These are phyloP conservation scores for Neurospora sp. DNA, from an alignment of 495 filamentous ascomycete genomes.

Conservation along the genomic window DNA sequence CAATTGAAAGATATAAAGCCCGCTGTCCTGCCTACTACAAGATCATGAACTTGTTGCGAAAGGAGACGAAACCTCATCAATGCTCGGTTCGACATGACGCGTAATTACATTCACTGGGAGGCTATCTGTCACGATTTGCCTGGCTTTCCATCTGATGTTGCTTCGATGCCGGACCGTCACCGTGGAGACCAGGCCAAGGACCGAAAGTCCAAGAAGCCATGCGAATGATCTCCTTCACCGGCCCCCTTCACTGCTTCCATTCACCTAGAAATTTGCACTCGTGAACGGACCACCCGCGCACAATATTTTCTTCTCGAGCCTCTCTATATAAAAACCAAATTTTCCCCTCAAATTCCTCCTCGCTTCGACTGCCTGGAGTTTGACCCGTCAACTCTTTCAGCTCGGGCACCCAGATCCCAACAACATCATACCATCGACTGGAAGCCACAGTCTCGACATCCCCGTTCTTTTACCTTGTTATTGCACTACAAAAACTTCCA, in stretches of 20 bases:
- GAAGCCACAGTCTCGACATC: not conserved
- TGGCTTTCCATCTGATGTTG: not conserved
- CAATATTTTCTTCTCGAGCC: not conserved
- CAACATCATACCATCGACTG: not conserved
- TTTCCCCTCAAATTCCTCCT: not conserved
- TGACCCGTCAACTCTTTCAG: not conserved
- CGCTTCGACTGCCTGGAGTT: not conserved
- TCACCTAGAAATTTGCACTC: not conserved
- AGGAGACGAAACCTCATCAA: not conserved
- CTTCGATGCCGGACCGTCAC: not conserved
- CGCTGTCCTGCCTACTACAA: accelerated
- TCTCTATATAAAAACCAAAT: not conserved
- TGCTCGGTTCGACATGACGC: not conserved
- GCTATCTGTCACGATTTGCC: accelerated
- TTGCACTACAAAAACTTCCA: too few relatives aligned
- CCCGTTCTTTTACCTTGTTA: too few relatives aligned
- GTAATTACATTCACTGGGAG: not conserved
- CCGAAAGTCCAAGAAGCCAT: not conserved
- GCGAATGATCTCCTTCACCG: not conserved
- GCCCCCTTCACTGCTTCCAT: not conserved
- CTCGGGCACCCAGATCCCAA: not conserved
- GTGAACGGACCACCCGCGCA: not conserved
- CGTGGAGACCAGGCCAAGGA: not conserved
- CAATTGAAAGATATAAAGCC: not conserved
- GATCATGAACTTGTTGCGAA: not conserved